Percentiles rank a stretch among this genome's conserved stretches.
phyloP scores from a whole-genome alignment of 1,284 basidiomycete genomes.

The Cystobasidiaceae sp. region DNA sequence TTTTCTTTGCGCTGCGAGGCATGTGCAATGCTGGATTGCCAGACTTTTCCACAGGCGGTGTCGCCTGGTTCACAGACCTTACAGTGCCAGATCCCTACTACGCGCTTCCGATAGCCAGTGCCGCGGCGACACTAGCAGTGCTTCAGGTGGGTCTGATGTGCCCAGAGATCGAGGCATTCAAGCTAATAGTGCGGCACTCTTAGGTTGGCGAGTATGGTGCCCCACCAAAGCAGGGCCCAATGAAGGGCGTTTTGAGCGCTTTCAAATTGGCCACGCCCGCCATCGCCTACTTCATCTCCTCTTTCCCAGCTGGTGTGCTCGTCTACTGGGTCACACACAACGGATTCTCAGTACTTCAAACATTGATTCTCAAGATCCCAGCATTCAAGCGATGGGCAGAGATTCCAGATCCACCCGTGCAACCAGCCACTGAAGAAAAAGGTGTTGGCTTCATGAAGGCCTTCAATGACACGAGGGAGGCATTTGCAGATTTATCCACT shows the following conservation, averaged over 20 bases:
- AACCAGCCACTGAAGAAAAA: neutral
- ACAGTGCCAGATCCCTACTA: constrained; percentile 72
- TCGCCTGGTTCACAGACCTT: constrained; percentile 70
- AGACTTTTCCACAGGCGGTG: constrained; percentile 71
- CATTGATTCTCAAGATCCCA: constrained; percentile 52
- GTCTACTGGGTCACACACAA: constrained; percentile 58
- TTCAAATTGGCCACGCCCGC: constrained; percentile 61
- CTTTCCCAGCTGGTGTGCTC: constrained; percentile 54
- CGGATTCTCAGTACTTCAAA: constrained; percentile 53
- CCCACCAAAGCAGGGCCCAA: constrained; percentile 53
- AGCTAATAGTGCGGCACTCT: constrained; percentile 25
- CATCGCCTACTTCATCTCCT: constrained; percentile 58
- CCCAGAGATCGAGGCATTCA: neutral
- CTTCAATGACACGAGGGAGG: constrained; percentile 23
- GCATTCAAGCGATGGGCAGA: constrained; percentile 52
- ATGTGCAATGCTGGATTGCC: constrained; percentile 67
- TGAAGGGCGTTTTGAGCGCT: constrained; percentile 66
- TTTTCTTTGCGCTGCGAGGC: constrained; percentile 76
- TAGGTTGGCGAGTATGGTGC: constrained; percentile 62
- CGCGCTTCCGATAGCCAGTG: constrained; percentile 64
- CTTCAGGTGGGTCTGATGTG: constrained; percentile 55
- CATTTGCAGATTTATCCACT: constrained; percentile 11
- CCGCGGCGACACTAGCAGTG: constrained; percentile 64
- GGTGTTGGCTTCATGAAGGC: constrained; percentile 27
- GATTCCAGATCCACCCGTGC: constrained; percentile 49